Base-by-base conservation (phyloP, 331 rosid species). In the Stylosanthes scabra region DNA sequence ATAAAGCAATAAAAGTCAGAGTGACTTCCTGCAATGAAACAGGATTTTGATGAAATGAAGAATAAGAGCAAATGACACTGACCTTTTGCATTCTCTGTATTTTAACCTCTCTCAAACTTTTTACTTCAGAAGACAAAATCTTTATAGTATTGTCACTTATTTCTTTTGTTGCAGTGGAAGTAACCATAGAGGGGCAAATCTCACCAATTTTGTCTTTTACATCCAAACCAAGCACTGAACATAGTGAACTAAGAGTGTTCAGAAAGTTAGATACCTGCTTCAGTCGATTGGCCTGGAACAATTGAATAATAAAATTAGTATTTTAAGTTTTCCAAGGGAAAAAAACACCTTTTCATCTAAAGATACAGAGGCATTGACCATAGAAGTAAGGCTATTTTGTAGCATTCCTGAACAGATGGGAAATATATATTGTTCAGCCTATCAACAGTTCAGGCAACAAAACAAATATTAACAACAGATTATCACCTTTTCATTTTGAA, bases 401-500 rank as follows among this genome's bases (percentile, higher is more conserved):
- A 77, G 9, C 20, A 69, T 11, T 61, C 41, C 51, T 14, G 51
- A 45, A 55, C 62, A 63, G 16, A 51, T 50, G 71, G 50, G 31
- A 49, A 68, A 76, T 10, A 63, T 9, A 27, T 29, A 14, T n/a
- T n/a, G 34, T 64, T 70, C 37, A 58, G 63, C 59, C 47, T 29
- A 39, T 41, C 51, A 70, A 31, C 66, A 57, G 60, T 47, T 74
- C 14, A 29, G 28, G 54, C 28, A 58, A 63, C 47, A 51, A 55
- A 49, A 13, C 58, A 49, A 7, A n/a, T 11, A 78, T 39, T 59
- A 54, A 31, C 27, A 37, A 12, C 34, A 62, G 71, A 37, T 29
- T 63, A 59, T 56, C 15, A 91, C 97, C 93, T 89, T 91, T 83
- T 91, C 91, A 75, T 81, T 70, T 70, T 83, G 89, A 59, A 68